phyloP scores from a whole-genome alignment of 2,329 filamentous ascomycete genomes.

The Epichloe hybrida region DNA sequence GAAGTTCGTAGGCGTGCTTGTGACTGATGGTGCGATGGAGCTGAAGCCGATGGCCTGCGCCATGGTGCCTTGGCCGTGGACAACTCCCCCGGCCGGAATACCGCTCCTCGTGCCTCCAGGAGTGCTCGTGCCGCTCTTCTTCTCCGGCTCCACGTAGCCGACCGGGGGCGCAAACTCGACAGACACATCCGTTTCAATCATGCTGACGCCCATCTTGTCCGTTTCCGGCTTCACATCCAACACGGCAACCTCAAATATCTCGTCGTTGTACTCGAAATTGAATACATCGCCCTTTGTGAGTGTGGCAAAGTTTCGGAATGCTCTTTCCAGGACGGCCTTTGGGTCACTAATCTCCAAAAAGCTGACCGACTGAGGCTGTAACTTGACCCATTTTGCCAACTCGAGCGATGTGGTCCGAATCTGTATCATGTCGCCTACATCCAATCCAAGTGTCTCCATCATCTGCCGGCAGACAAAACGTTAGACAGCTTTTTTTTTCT shows the following conservation, averaged over 20 bases:
- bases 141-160: constrained; percentile 82
- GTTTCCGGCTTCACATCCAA: constrained; percentile 82
- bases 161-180: constrained; percentile 93
- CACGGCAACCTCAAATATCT: constrained; percentile 83
- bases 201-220: constrained; percentile 75
- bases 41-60: constrained; percentile 95
- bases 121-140: constrained; percentile 70
- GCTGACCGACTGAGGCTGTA: constrained; percentile 82
- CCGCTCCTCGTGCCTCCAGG: constrained; percentile 55
- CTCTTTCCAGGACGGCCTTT: constrained; percentile 91
- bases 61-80: constrained; percentile 87
- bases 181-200: constrained; percentile 90
- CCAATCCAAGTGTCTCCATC: constrained; percentile 82
- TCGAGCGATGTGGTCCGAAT: constrained; percentile 90
- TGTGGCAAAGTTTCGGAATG: constrained; percentile 90
- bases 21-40: constrained; percentile 68
- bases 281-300: constrained; percentile 90
- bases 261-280: constrained; percentile 93
- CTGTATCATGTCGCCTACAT: constrained; percentile 88
- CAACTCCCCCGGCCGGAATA: constrained; percentile 58
- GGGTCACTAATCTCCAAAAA: constrained; percentile 97
- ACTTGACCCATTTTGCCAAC: constrained; percentile 83
- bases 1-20: constrained; percentile 65
- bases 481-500: neutral
- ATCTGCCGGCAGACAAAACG: constrained; percentile 41